A percentile compares a stretch with the other conserved stretches of the same genome.
These are phyloP conservation scores for Pseudogymnoascus sp. DNA, from an alignment of 2,329 filamentous ascomycete species.

Conservation along the genomic window DNA sequence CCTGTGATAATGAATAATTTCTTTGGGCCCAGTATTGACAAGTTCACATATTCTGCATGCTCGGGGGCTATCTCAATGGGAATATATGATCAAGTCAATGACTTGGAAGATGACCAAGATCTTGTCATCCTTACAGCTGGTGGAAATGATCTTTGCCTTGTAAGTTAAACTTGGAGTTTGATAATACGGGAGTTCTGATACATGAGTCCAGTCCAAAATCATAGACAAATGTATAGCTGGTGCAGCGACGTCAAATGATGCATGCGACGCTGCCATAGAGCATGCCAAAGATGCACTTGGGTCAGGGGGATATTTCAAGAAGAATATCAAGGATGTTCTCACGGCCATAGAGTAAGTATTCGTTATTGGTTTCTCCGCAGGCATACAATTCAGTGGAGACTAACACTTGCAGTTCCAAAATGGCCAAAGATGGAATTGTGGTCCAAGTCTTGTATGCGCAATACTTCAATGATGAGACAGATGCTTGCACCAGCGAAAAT, in stretches of 20 bases:
- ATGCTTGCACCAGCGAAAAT: conserved; percentile 20
- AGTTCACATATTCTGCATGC: conserved; percentile 28
- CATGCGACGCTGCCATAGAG: conserved; percentile 15
- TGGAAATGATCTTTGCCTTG: conserved; percentile 34
- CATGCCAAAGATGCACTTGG: conserved; percentile 25
- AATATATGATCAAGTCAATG: conserved; percentile 26
- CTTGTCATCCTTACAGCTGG: conserved; percentile 33
- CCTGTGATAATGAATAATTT: conserved; percentile 24
- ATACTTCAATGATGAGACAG: conserved; percentile 29
- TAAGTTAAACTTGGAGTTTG: conserved; percentile 11
- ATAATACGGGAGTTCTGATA: neutral
- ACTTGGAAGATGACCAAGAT: conserved; percentile 26
- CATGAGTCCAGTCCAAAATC: conserved; percentile 12
- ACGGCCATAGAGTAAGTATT: conserved; percentile 16
- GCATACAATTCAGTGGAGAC: neutral
- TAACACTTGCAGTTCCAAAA: conserved; percentile 22
- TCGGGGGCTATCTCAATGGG: conserved; percentile 23
- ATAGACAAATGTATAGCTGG: conserved; percentile 23
- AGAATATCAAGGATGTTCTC: conserved; percentile 26
- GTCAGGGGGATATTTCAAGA: conserved; percentile 22
- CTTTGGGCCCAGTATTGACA: conserved; percentile 20
- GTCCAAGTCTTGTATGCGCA: conserved; percentile 28
- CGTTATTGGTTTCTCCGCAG: neutral
- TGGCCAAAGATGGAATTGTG: conserved; percentile 27
- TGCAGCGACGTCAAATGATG: conserved; percentile 13